Evolutionary conservation across 352 stramenopile species (phyloP).

Genomic region (Thraustotheca clavata): DNA sequence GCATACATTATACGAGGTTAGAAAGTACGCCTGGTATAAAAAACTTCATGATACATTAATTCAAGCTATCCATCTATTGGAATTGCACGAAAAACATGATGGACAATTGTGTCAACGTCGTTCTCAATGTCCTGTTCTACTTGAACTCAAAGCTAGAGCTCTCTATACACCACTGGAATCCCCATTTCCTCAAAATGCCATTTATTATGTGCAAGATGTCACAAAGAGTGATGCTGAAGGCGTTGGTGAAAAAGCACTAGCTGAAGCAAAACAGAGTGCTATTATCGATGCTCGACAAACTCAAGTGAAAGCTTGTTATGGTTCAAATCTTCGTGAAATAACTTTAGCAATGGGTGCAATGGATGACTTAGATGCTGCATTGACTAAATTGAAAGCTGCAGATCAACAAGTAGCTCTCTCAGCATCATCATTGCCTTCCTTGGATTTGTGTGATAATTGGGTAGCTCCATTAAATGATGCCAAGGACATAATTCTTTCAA

Average conservation of each 20-base stretch:
- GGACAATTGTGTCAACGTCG: slow-evolving; percentile 23
- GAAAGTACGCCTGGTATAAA: slow-evolving; percentile 74
- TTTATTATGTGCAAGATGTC: slow-evolving; percentile 47
- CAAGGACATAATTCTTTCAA: slow-evolving; percentile 34
- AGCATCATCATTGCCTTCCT: background rate
- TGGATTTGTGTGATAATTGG: slow-evolving; percentile 14
- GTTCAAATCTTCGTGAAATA: slow-evolving; percentile 37
- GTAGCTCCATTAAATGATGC: slow-evolving; percentile 29
- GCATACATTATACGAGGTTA: too few species aligned
- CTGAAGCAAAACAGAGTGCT: slow-evolving; percentile 44
- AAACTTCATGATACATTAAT: slow-evolving; percentile 66
- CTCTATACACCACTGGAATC: slow-evolving; percentile 35
- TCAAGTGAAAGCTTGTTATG: slow-evolving; percentile 54
- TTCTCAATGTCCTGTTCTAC: slow-evolving; percentile 36
- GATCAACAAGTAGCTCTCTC: slow-evolving; percentile 28
- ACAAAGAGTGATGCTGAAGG: slow-evolving; percentile 61
- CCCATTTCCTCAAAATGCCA: slow-evolving; percentile 13
- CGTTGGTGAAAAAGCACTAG: slow-evolving; percentile 47
- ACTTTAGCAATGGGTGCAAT: slow-evolving; percentile 46
- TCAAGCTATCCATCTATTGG: background rate
- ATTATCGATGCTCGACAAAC: slow-evolving; percentile 38
- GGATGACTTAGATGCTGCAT: slow-evolving; percentile 45
- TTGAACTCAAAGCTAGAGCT: slow-evolving; percentile 31
- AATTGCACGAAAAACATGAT: slow-evolving; percentile 19
- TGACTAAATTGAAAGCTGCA: slow-evolving; percentile 31